Evolutionary conservation across 169 alveolate genomes (phyloP).

Genomic region (Plasmodium cynomolgi): DNA sequence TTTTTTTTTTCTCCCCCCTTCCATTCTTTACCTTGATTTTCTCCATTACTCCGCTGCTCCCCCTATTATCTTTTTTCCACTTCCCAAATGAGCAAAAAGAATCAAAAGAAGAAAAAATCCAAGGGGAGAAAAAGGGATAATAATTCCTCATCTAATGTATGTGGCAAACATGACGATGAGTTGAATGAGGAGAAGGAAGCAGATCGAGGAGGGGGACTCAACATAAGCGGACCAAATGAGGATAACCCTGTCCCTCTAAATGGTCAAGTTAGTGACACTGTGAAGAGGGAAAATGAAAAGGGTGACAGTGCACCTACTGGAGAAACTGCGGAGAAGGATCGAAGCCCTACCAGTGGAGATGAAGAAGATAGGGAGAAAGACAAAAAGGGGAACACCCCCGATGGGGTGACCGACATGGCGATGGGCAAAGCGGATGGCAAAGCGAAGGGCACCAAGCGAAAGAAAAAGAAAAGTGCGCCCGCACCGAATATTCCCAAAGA

Average conservation of each 20-base stretch:
- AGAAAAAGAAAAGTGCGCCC: background rate
- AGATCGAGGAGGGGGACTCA: background rate
- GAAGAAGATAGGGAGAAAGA: background rate
- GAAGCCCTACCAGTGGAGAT: background rate
- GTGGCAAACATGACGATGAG: background rate
- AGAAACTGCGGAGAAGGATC: background rate
- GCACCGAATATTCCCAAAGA: background rate
- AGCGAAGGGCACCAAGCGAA: background rate
- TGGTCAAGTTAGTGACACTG: background rate
- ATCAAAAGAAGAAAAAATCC: constrained; percentile 15
- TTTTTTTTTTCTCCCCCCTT: background rate
- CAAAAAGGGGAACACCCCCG: background rate
- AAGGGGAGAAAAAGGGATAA: constrained; percentile 19
- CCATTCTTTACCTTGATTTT: background rate
- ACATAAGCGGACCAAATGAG: background rate
- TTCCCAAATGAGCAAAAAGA: constrained; percentile 21
- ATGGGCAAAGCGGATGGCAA: background rate
- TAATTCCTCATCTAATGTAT: constrained; percentile 6
- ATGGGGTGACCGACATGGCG: background rate
- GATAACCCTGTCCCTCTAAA: background rate
- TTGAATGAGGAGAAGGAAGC: background rate
- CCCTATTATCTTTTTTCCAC: background rate
- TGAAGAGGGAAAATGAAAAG: background rate
- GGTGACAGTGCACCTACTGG: background rate
- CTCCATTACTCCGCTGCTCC: background rate